phyloP scores from a whole-genome alignment of 805 yeast genomes.

The Wickerhamomyces bovis region DNA sequence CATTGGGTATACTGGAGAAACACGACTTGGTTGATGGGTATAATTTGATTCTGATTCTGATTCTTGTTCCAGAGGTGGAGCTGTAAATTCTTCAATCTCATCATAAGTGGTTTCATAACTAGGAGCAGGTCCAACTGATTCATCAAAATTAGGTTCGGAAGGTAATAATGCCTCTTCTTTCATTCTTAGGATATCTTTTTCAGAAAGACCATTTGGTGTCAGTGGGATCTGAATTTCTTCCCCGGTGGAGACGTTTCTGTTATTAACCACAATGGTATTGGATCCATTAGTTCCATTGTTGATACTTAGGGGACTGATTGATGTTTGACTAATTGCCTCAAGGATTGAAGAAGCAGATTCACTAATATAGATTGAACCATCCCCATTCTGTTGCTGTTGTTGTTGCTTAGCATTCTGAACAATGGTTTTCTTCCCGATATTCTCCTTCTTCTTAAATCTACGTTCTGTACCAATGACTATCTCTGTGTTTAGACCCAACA shows the following conservation, averaged over 20 bases:
- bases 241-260: slow-evolving; percentile 6
- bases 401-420: slow-evolving; percentile 5
- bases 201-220: slow-evolving; percentile 32
- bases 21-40: slow-evolving; percentile 1
- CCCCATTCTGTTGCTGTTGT: neutral
- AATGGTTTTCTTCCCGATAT: slow-evolving; percentile 11
- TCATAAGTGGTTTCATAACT: slow-evolving; percentile 8
- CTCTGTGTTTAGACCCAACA: slow-evolving; percentile 75
- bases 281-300: neutral
- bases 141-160: slow-evolving; percentile 38
- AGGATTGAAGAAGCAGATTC: slow-evolving; percentile 3
- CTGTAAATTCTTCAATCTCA: neutral
- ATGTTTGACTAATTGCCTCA: slow-evolving; percentile 17
- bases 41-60: neutral
- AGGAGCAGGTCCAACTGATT: slow-evolving; percentile 15
- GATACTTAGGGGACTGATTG: slow-evolving; percentile 23
- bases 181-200: slow-evolving; percentile 49
- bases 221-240: slow-evolving; percentile 8
- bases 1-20: neutral
- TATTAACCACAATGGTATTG: neutral
- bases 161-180: slow-evolving; percentile 60
- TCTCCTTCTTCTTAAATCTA: slow-evolving; percentile 10
- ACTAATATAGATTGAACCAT: neutral
- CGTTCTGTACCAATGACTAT: slow-evolving; percentile 77
- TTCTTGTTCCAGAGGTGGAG: neutral